Conservation (phyloP, 768 basidiomycete species). For the Phlegmacium glaucopus region DNA sequence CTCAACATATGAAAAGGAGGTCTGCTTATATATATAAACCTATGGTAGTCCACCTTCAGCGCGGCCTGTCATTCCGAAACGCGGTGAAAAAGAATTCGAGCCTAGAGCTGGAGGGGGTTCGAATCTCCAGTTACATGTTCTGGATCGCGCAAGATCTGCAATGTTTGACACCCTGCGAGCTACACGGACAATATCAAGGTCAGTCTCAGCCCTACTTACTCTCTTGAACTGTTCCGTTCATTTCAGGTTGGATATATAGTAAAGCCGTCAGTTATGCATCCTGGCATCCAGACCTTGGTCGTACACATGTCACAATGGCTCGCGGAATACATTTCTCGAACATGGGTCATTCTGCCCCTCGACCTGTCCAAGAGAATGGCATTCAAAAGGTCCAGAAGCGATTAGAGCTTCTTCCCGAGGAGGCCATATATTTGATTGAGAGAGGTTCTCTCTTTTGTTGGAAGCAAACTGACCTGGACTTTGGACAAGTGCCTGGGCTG, state of each 20-base stretch:
- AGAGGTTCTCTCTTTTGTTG: conserved; percentile 86
- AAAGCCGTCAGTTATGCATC: conserved; percentile 78
- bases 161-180: conserved; percentile 83
- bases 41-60: conserved; percentile 33
- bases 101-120: conserved; percentile 66
- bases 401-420: conserved; percentile 90
- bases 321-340: conserved; percentile 82
- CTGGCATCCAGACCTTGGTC: conserved; percentile 66
- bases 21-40: conserved; percentile 8
- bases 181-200: conserved; percentile 76
- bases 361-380: conserved; percentile 33
- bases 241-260: conserved; percentile 31
- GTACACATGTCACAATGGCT: conserved; percentile 65
- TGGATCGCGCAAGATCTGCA: conserved; percentile 76
- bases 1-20: not conserved
- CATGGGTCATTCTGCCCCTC: conserved; percentile 77
- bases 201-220: conserved; percentile 14
- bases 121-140: conserved; percentile 74
- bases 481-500: conserved; percentile 28
- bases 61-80: conserved; percentile 83
- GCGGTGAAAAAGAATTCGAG: conserved; percentile 98
- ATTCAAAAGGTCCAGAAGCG: conserved; percentile 52
- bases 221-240: not conserved
- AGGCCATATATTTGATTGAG: conserved; percentile 91
- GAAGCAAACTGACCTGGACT: conserved; percentile 42